Evolutionary conservation across 192 early-diverging fungal species (phyloP), one percentile per base, ranked within the genome.

Genomic region (Rhizoclosmatium globosum): DNA sequence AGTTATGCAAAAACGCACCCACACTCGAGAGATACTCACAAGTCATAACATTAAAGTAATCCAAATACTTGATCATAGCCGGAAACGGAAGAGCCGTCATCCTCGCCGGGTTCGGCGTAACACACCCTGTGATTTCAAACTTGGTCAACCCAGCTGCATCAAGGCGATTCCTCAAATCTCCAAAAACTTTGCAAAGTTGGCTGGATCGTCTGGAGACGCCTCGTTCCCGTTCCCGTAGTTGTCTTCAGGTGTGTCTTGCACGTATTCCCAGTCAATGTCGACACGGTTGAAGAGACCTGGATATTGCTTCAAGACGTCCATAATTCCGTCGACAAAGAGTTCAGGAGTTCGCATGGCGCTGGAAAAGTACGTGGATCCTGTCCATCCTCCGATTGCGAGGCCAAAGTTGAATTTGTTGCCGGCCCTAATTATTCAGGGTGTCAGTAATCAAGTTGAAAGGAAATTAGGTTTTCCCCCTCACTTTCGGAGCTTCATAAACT

Each of bases 11-110:
- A n/a, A n/a, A n/a, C n/a, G n/a, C n/a, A n/a, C n/a, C n/a, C n/a
- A n/a, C n/a, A n/a, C n/a, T n/a, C n/a, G n/a, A 50, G 15, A 50
- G 15, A 50, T 15, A 50, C 48, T 50, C 15, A 50, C 48, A 67
- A 2, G 95, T 89, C 98, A 99, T 99, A 56, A 98, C 79, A 78
- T 96, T 94, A 86, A 97, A 94, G 79, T 79, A 93, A 88, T 71
- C 89, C 23, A 86, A 67, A 41, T 67, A 66, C 43, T 15, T n/a
- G 50, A 56, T 62, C 86, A 89, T 90, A 7, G 69, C 79, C 38
- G 17, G 17, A 7, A 86, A 48, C 13, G 85, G 89, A 13, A 87
- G 76, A 9, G 76, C 82, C 2, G 39, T 41, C 77, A 87, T 82
- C 42, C 82, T 82, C 2, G 17, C 81, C 4, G 89, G 87, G 46